These are phyloP conservation scores for Oxytropis ochrocephala DNA, from an alignment of 306 rosid species.

Conservation along the genomic window DNA sequence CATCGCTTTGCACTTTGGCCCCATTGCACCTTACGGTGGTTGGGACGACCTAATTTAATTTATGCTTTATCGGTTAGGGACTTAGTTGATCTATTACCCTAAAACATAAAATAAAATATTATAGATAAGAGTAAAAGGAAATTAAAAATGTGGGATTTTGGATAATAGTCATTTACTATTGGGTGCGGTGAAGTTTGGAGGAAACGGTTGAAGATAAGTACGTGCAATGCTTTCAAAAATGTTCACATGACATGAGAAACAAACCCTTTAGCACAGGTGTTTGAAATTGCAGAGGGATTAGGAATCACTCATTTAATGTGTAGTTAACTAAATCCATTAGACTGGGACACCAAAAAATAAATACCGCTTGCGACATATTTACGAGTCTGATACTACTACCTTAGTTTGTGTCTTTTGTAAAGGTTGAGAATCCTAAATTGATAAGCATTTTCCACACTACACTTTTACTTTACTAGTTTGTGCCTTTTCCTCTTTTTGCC, in stretches of 20 bases:
- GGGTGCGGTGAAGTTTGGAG: constrained; percentile 33
- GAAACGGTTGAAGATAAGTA: constrained; percentile 50
- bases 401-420: not conserved
- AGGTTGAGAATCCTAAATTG: not conserved
- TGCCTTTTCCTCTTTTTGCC: not conserved
- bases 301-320: not conserved
- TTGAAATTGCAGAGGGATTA: constrained; percentile 1
- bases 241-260: constrained; percentile 2
- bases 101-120: too few species aligned
- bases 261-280: constrained; percentile 11
- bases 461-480: not conserved
- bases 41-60: too few species aligned
- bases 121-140: not conserved
- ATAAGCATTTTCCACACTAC: not conserved
- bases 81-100: too few species aligned
- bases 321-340: constrained; percentile 4
- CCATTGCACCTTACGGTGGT: too few species aligned
- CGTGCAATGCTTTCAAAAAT: constrained; percentile 18
- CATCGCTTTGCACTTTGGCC: too few species aligned
- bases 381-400: not conserved
- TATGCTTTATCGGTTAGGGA: too few species aligned
- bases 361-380: constrained; percentile 1
- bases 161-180: constrained; percentile 20
- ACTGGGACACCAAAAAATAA: not conserved
- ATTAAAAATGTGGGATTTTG: constrained; percentile 10